Evolutionary conservation across 2,329 filamentous ascomycete species (phyloP).

Genomic region (Cercospora sesami): DNA sequence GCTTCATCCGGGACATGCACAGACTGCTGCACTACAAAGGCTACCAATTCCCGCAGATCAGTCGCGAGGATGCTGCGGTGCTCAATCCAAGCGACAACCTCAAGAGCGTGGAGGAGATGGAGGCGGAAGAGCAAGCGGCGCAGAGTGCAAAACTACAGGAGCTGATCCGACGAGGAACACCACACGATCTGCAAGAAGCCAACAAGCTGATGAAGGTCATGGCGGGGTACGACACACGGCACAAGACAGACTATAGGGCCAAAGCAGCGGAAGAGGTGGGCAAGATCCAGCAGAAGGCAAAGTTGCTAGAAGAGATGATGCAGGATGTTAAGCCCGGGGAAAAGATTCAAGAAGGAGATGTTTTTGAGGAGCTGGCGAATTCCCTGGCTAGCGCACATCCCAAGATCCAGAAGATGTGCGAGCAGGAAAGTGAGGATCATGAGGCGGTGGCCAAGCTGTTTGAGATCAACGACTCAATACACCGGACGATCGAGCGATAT

Average conservation of each 20-base stretch:
- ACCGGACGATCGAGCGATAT: conserved; percentile 92
- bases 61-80: conserved; percentile 91
- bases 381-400: conserved; percentile 90
- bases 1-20: conserved; percentile 97
- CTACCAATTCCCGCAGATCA: conserved; percentile 90
- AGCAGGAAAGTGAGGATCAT: conserved; percentile 95
- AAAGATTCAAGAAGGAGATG: conserved; percentile 68
- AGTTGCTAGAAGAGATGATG: conserved; percentile 86
- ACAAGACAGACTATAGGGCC: conserved; percentile 95
- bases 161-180: conserved; percentile 85
- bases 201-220: conserved; percentile 99
- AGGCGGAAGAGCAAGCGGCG: conserved; percentile 89
- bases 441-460: conserved; percentile 93
- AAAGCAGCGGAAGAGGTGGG: conserved; percentile 94
- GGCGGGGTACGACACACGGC: conserved; percentile 92
- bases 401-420: conserved; percentile 99
- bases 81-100: conserved; percentile 95
- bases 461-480: conserved; percentile 98
- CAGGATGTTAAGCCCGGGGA: conserved; percentile 81
- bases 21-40: conserved; percentile 93
- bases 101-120: conserved; percentile 97
- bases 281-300: conserved; percentile 94
- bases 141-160: conserved; percentile 99
- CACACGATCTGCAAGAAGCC: conserved; percentile 92
- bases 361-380: conserved; percentile 80